phyloP scores from a whole-genome alignment of 2,329 filamentous ascomycete genomes.

The Paradendryphiella salina region DNA sequence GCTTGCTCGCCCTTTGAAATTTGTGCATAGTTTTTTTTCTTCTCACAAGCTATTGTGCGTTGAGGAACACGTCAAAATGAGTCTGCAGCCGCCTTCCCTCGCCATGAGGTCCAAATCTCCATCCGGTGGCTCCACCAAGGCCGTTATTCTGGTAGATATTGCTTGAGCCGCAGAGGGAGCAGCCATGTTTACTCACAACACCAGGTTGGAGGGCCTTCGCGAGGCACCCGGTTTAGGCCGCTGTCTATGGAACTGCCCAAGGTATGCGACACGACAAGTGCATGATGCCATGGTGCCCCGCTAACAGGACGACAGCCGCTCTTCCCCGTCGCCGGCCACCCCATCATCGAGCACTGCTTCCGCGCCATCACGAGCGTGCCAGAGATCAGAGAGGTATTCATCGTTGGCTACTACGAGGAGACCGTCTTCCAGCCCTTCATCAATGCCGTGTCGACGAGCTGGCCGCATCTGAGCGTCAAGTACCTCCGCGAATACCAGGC shows the following conservation, averaged over 20 bases:
- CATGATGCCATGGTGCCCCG: slow-evolving; percentile 16
- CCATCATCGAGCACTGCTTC: slow-evolving; percentile 97
- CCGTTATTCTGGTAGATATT: slow-evolving; percentile 80
- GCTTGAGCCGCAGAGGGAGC: slow-evolving; percentile 10
- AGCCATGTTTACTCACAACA: slow-evolving; percentile 30
- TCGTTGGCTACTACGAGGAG: slow-evolving; percentile 99
- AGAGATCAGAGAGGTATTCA: slow-evolving; percentile 91
- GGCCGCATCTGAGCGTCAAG: slow-evolving; percentile 85
- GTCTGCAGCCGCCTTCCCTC: slow-evolving; percentile 45
- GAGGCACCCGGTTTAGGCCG: slow-evolving; percentile 93
- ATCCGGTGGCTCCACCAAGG: slow-evolving; percentile 70
- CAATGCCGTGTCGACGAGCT: slow-evolving; percentile 82
- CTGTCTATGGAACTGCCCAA: slow-evolving; percentile 95
- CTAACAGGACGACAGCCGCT: slow-evolving; percentile 67
- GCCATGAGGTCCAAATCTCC: slow-evolving; percentile 42
- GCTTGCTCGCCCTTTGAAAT: slow-evolving; percentile 7
- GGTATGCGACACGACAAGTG: slow-evolving; percentile 55
- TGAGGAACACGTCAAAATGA: slow-evolving; percentile 31
- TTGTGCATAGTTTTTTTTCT: neutral
- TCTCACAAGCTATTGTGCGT: neutral
- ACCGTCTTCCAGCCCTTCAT: slow-evolving; percentile 97
- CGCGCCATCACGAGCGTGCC: slow-evolving; percentile 87
- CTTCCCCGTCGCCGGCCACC: slow-evolving; percentile 96
- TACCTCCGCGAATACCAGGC: slow-evolving; percentile 98
- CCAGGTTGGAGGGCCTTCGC: slow-evolving; percentile 90